A percentile compares a stretch with the other conserved stretches of the same genome.
phyloP scores from a whole-genome alignment of 257 asterid genomes.

The Solanum peruvianum region DNA sequence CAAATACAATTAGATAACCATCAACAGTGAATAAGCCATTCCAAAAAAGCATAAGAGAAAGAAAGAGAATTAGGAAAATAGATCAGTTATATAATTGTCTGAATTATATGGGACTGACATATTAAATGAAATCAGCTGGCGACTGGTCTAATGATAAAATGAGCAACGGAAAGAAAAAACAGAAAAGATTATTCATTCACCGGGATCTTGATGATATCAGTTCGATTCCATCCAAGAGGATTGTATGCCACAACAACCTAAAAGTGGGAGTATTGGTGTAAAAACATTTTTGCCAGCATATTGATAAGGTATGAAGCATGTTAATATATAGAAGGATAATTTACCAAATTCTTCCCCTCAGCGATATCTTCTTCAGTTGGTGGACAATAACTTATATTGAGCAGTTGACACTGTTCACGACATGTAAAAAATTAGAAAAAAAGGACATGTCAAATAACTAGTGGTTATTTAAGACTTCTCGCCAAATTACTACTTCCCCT shows the following conservation, averaged over 20 bases:
- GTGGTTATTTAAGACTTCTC: background rate
- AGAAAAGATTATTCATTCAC: conserved; percentile 27
- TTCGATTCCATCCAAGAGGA: conserved; percentile 81
- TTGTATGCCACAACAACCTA: conserved; percentile 77
- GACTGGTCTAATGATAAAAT: background rate
- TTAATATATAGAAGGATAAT: conserved; percentile 1
- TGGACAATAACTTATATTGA: conserved; percentile 77
- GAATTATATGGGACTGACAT: background rate
- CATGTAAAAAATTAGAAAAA: background rate
- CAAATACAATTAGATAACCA: background rate
- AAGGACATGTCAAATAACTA: background rate
- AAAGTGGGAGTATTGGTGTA: background rate
- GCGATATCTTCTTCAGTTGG: conserved; percentile 60
- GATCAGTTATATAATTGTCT: background rate
- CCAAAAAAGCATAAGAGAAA: background rate
- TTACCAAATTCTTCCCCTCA: conserved; percentile 63
- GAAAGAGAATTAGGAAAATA: background rate
- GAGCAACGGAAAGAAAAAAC: background rate
- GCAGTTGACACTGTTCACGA: conserved; percentile 55
- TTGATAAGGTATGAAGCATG: background rate
- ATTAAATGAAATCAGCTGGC: background rate
- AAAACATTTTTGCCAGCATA: background rate
- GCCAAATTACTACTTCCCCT: background rate
- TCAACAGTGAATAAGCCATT: background rate
- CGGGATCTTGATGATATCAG: conserved; percentile 60